Evolutionary conservation across 2,329 filamentous ascomycete species (phyloP).

Genomic region (Diaporthe caulivora): DNA sequence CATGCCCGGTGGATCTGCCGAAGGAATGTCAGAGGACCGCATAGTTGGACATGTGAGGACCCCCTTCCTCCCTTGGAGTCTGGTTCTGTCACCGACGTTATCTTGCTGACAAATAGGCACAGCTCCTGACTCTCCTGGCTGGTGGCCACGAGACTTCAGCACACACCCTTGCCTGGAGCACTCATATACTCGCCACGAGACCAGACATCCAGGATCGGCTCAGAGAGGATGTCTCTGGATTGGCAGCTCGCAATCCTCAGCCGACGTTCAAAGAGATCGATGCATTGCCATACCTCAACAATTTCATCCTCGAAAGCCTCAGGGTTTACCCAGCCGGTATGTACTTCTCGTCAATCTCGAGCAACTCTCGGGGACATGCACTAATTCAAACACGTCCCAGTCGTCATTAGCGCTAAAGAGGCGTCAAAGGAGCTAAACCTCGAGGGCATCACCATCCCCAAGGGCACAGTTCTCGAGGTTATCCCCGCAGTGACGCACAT

Average conservation of each 20-base stretch:
- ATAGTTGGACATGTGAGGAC: not conserved
- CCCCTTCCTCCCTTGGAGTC: too few species aligned
- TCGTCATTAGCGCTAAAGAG: not conserved
- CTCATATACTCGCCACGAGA: not conserved
- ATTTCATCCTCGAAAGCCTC: not conserved
- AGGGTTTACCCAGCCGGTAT: not conserved
- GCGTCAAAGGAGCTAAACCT: not conserved
- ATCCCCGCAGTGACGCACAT: slow-evolving; percentile 41
- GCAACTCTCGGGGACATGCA: too few species aligned
- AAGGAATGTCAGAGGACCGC: not conserved
- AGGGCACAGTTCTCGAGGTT: not conserved
- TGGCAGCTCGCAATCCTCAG: not conserved
- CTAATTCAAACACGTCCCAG: too few species aligned
- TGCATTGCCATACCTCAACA: not conserved
- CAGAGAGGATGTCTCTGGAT: not conserved
- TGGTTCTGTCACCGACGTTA: too few species aligned
- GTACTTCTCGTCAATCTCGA: not conserved
- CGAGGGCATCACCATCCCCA: not conserved
- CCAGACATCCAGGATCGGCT: not conserved
- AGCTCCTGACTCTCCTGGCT: not conserved
- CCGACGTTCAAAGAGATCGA: not conserved
- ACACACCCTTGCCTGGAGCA: not conserved
- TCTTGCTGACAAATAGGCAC: not conserved
- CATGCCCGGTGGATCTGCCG: not conserved
- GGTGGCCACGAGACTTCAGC: not conserved